These are phyloP conservation scores for Abrus precatorius DNA, from an alignment of 306 rosid species.

Conservation along the genomic window DNA sequence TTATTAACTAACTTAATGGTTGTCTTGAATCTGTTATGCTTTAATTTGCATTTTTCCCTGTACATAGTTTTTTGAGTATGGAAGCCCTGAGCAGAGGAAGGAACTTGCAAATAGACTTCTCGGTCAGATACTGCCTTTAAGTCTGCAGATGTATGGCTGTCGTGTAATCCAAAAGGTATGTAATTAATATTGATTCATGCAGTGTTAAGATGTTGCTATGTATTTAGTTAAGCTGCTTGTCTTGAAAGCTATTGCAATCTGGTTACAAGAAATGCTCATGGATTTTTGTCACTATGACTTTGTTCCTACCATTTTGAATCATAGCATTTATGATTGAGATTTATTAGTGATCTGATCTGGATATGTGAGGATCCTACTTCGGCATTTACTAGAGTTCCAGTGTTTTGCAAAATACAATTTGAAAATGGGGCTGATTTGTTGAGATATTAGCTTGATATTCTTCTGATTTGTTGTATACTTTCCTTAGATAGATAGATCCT, in stretches of 20 bases:
- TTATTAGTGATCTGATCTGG: conserved; percentile 7
- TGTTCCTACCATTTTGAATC: conserved; percentile 23
- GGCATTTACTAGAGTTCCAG: not conserved
- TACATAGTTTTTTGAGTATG: conserved; percentile 65
- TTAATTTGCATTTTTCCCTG: conserved; percentile 26
- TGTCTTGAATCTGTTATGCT: conserved; percentile 5
- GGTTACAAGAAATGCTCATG: conserved; percentile 7
- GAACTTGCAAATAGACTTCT: conserved; percentile 57
- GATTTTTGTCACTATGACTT: conserved; percentile 1
- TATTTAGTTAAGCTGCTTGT: conserved; percentile 27
- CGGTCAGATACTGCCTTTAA: conserved; percentile 62
- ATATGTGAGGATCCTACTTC: conserved; percentile 9
- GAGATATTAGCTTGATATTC: no score
- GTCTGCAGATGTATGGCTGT: conserved; percentile 72
- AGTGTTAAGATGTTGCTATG: conserved; percentile 24
- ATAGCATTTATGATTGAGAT: conserved; percentile 3
- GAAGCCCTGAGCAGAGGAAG: conserved; percentile 59
- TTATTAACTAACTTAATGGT: conserved; percentile 16
- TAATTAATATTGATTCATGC: conserved; percentile 22
- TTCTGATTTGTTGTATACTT: no score
- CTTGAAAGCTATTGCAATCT: conserved; percentile 36
- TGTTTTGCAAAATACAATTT: conserved; percentile 31
- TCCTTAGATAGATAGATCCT: no score
- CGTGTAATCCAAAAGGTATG: conserved; percentile 66
- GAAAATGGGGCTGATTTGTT: not conserved